Evolutionary conservation across 345 rosid genomes (phyloP).

Genomic region (Camelina laxa): DNA sequence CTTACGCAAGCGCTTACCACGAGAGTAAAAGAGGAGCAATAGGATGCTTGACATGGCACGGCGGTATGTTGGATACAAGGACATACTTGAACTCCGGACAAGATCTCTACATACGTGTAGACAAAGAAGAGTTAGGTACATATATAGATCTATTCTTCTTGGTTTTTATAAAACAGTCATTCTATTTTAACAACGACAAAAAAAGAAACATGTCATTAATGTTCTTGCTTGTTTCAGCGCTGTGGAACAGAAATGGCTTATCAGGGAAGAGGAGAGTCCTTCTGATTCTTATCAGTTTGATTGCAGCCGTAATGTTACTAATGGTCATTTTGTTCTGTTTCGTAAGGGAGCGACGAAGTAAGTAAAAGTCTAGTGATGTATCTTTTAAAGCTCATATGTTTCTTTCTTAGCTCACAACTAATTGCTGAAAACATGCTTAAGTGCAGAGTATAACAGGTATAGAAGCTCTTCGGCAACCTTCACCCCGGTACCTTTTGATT

Average conservation of each 20-base stretch:
- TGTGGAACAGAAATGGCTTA: slow-evolving; percentile 29
- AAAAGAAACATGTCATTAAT: not conserved
- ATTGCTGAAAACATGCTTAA: not conserved
- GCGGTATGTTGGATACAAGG: slow-evolving; percentile 50
- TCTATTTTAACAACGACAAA: not conserved
- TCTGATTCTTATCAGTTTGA: slow-evolving; percentile 35
- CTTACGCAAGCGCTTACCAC: slow-evolving; percentile 53
- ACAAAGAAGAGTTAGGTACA: slow-evolving; percentile 56
- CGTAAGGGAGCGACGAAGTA: slow-evolving; percentile 45
- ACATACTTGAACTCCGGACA: slow-evolving; percentile 49
- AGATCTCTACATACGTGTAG: slow-evolving; percentile 55
- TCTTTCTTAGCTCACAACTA: slow-evolving; percentile 17
- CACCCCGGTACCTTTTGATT: slow-evolving; percentile 17
- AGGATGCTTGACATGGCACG: slow-evolving; percentile 65
- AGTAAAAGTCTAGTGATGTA: not conserved
- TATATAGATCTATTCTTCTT: not conserved
- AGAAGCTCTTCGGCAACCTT: slow-evolving; percentile 23
- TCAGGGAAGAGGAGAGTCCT: slow-evolving; percentile 40
- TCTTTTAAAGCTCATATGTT: not conserved
- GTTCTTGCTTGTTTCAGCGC: slow-evolving; percentile 39
- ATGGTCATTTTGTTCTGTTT: slow-evolving; percentile 20
- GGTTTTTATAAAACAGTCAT: not conserved
- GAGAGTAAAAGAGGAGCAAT: slow-evolving; percentile 36
- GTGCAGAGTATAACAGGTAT: slow-evolving; percentile 33
- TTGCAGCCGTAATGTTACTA: slow-evolving; percentile 28